Base-by-base conservation (phyloP, 163 green algal genomes). In the Smithsoniella earleae region DNA sequence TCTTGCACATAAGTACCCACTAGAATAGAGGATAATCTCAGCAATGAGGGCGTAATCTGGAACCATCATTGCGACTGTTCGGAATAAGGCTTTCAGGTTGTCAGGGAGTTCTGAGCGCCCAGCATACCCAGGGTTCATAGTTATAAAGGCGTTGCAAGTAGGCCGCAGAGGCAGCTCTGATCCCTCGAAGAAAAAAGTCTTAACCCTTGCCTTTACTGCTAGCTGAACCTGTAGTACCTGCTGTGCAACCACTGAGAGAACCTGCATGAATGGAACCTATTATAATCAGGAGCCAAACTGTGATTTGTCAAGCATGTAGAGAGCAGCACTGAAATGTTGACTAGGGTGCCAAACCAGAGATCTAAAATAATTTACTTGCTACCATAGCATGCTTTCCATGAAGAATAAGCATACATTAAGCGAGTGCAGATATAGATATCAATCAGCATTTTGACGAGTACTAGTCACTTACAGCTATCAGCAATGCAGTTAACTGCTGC, bases 101-200 rank as follows among this genome's bases (percentile, higher is more conserved):
- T 81, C 77, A 16, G 80, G 75, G 30, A 82, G 80, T 62, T 85
- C 77, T 28, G 73, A 79, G 2, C 75, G 66, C 3, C 77, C 75
- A 43, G 77, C 75, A 73, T 82, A 82, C 87, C 86, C n/a, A 22
- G 86, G 85, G 73, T 92, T 91, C 85, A 91, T 93, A 66, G 86
- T 93, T 80, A 91, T 94, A 81, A 92, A 93, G 13, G 91, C 87
- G 34, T 73, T 84, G 78, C 87, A 93, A 5, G 87, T 89, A 49
- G 78, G 77, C 3, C 81, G 81, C 28, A 93, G 81, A 16, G 66
- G 54, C 30, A 82, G 69, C 63, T 82, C 75, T 6, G 52, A 78
- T 38, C 75, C 77, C 74, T 86, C 81, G 74, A 88, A 88, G 4
- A 80, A 44, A 28, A 82, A 74, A 69, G 76, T 76, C 37, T 77